Evolutionary conservation across 495 filamentous ascomycete species (phyloP).

Genomic region (Lichina pygmaea): DNA sequence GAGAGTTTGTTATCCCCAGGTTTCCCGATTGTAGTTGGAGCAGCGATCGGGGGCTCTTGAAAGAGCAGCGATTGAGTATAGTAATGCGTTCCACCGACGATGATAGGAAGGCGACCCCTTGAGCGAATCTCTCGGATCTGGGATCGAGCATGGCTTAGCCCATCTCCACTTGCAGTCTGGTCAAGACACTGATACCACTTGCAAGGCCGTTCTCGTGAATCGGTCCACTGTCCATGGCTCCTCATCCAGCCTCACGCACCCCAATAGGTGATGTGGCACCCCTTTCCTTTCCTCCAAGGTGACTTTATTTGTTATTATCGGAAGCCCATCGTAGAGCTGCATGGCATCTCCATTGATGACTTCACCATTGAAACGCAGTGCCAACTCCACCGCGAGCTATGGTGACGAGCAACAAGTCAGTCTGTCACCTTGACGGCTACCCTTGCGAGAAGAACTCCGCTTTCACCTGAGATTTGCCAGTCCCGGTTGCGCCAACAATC

Average conservation of each 20-base stretch:
- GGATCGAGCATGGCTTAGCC: neutral
- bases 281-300: conserved; percentile 43
- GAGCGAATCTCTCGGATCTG: conserved; percentile 47
- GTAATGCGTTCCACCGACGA: conserved; percentile 89
- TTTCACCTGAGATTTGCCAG: conserved; percentile 86
- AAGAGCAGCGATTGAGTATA: conserved; percentile 79
- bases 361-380: conserved; percentile 65
- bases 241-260: conserved; percentile 41
- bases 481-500: conserved; percentile 79
- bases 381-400: conserved; percentile 81
- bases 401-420: conserved; percentile 4
- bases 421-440: neutral
- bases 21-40: no score
- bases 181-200: conserved; percentile 14
- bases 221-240: conserved; percentile 55
- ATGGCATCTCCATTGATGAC: conserved; percentile 98
- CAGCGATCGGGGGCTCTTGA: conserved; percentile 17
- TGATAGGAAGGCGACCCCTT: conserved; percentile 55
- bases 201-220: conserved; percentile 41
- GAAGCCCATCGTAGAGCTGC: conserved; percentile 85
- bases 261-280: conserved; percentile 73
- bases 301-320: conserved; percentile 91
- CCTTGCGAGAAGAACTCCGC: neutral
- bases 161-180: neutral
- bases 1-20: conserved; percentile 2